These are phyloP conservation scores for Fomitopsis betulina DNA, from an alignment of 1,284 basidiomycete species.

Conservation along the genomic window DNA sequence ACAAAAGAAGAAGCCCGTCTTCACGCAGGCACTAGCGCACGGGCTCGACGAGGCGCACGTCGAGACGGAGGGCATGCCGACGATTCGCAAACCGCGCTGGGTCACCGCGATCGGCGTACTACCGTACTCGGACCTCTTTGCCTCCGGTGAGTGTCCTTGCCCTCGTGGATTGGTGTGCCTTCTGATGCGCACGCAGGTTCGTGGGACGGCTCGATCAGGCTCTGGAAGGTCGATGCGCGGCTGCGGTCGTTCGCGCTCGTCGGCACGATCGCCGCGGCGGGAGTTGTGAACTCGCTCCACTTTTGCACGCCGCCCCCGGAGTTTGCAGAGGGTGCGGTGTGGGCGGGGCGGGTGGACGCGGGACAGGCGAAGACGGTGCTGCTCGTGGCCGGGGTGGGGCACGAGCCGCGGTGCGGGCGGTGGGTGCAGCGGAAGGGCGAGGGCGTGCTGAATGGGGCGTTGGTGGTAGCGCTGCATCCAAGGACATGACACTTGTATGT, in stretches of 20 bases:
- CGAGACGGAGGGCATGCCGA: constrained; percentile 58
- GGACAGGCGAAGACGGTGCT: constrained; percentile 40
- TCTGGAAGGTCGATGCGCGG: constrained; percentile 85
- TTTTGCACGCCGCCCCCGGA: constrained; percentile 60
- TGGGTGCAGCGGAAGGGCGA: constrained; percentile 78
- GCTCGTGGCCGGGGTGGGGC: constrained; percentile 77
- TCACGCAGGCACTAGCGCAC: constrained; percentile 81
- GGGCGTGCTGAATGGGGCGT: constrained; percentile 68
- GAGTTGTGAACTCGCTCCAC: constrained; percentile 90
- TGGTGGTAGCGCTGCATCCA: constrained; percentile 53
- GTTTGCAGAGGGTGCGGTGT: constrained; percentile 39
- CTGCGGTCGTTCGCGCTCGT: constrained; percentile 73
- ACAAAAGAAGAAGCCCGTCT: constrained; percentile 96
- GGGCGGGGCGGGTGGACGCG: constrained; percentile 26
- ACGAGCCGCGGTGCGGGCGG: constrained; percentile 86
- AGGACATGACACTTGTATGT: constrained; percentile 27
- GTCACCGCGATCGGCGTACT: constrained; percentile 82
- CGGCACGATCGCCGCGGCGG: constrained; percentile 60
- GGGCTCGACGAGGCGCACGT: constrained; percentile 73
- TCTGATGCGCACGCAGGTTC: constrained; percentile 54
- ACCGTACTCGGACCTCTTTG: constrained; percentile 88
- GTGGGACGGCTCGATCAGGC: constrained; percentile 83
- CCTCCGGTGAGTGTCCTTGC: constrained; percentile 56
- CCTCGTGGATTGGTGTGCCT: constrained; percentile 8
- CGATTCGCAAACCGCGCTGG: constrained; percentile 81